Conservation (phyloP, 345 rosid genomes). For the Lagerstroemia speciosa region DNA sequence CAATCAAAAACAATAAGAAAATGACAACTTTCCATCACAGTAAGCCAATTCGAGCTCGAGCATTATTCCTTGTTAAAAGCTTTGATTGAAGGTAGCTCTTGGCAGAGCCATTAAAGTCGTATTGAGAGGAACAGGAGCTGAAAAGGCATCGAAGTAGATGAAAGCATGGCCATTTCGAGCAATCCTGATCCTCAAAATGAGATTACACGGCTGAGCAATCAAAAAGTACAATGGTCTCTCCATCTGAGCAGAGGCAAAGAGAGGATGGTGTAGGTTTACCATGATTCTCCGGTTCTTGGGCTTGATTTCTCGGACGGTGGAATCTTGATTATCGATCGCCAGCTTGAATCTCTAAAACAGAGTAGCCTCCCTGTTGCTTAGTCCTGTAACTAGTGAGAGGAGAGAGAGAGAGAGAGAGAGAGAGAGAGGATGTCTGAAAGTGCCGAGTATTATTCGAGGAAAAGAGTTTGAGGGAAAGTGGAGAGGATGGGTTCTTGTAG, state of each 20-base stretch:
- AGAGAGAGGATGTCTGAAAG: slow-evolving; percentile 4
- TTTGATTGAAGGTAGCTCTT: neutral
- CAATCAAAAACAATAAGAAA: slow-evolving; percentile 13
- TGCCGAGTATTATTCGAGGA: slow-evolving; percentile 14
- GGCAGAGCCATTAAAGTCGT: neutral
- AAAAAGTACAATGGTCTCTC: neutral
- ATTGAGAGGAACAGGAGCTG: neutral
- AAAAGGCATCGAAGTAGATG: too few species aligned
- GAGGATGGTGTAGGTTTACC: slow-evolving; percentile 26
- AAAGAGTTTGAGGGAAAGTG: slow-evolving; percentile 16
- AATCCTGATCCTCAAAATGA: neutral
- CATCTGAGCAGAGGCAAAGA: neutral
- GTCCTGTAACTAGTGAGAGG: neutral
- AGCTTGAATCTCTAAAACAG: slow-evolving; percentile 26
- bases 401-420: slow-evolving; percentile 14
- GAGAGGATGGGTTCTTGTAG: slow-evolving; percentile 13
- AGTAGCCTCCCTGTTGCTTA: neutral
- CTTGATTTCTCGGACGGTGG: slow-evolving; percentile 64
- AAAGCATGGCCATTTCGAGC: neutral
- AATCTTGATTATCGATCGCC: slow-evolving; percentile 80
- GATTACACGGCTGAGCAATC: neutral
- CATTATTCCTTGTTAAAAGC: neutral
- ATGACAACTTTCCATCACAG: slow-evolving; percentile 8
- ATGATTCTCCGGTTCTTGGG: slow-evolving; percentile 77
- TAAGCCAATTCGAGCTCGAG: neutral